These are phyloP conservation scores for Wallacemonas sp. DNA, from an alignment of 208 protist genomes.

Conservation along the genomic window DNA sequence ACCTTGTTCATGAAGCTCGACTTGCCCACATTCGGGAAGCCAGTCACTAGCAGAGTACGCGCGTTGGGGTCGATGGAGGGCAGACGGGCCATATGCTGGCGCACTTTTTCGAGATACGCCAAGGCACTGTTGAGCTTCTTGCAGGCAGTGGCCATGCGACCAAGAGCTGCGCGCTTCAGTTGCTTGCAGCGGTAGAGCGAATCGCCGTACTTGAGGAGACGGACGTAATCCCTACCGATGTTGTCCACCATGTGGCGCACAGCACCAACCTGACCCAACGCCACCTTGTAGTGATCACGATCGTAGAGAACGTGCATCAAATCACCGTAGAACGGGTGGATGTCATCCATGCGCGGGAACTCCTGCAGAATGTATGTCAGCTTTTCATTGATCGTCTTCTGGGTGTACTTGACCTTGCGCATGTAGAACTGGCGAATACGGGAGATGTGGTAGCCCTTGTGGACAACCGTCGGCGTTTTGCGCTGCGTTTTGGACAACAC, in stretches of 20 bases:
- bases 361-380: conserved; percentile 96
- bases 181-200: conserved; percentile 99
- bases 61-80: conserved; percentile 99
- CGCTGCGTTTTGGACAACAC: conserved; percentile 99
- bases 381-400: conserved; percentile 98
- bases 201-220: conserved; percentile 99
- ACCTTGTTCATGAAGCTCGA: conserved; percentile 99
- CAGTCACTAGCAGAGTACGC: conserved; percentile 97
- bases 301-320: conserved; percentile 99
- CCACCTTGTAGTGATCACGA: conserved; percentile 99
- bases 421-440: conserved; percentile 99
- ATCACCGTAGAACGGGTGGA: conserved; percentile 99
- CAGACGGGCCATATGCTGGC: conserved; percentile 99
- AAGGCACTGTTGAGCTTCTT: conserved; percentile 96
- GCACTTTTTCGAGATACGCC: conserved; percentile 99
- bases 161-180: conserved; percentile 99
- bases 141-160: conserved; percentile 98
- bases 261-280: conserved; percentile 98
- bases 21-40: conserved; percentile 99
- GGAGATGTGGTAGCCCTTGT: conserved; percentile 98
- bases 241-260: conserved; percentile 97
- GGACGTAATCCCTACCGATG: conserved; percentile 98
- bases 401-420: conserved; percentile 99
- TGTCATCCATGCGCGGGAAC: conserved; percentile 98
- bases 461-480: conserved; percentile 99